Percentiles rank a stretch among this genome's conserved stretches.
Conservation (phyloP, 1,284 basidiomycete species). For the Pseudozyma tsukubaensis region DNA sequence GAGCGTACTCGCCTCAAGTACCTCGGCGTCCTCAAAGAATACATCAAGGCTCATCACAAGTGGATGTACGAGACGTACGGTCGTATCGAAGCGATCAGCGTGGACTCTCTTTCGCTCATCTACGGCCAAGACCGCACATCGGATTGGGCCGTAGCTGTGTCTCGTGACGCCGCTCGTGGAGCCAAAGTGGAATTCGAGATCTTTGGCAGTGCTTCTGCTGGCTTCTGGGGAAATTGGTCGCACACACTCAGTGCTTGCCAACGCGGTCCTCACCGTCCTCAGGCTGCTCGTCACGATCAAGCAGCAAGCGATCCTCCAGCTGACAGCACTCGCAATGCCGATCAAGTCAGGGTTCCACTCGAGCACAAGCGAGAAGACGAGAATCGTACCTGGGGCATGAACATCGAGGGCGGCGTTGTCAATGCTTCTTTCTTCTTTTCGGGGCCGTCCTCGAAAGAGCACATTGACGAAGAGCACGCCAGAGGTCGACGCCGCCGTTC, state of each 20-base stretch:
- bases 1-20: slow-evolving; percentile 52
- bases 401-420: slow-evolving; percentile 19
- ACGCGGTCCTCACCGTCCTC: slow-evolving; percentile 48
- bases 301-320: background rate
- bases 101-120: slow-evolving; percentile 51
- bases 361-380: slow-evolving; percentile 4
- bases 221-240: slow-evolving; percentile 57
- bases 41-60: slow-evolving; percentile 52
- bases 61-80: slow-evolving; percentile 57
- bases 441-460: background rate
- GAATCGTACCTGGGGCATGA: slow-evolving; percentile 10
- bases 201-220: slow-evolving; percentile 35
- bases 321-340: slow-evolving; percentile 5
- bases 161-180: slow-evolving; percentile 44
- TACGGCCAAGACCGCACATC: slow-evolving; percentile 56
- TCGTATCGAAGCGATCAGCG: slow-evolving; percentile 50
- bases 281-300: background rate
- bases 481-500: slow-evolving; percentile 22
- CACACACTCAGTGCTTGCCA: slow-evolving; percentile 52
- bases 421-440: slow-evolving; percentile 25
- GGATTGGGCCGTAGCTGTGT: slow-evolving; percentile 59
- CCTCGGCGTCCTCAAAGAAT: slow-evolving; percentile 56
- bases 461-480: slow-evolving; percentile 11
- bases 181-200: slow-evolving; percentile 57
- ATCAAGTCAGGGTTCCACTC: slow-evolving; percentile 11